Evolutionary conservation across 2,329 filamentous ascomycete species (phyloP), one percentile per base, ranked within the genome.

Genomic region (Seiridium cupressi): DNA sequence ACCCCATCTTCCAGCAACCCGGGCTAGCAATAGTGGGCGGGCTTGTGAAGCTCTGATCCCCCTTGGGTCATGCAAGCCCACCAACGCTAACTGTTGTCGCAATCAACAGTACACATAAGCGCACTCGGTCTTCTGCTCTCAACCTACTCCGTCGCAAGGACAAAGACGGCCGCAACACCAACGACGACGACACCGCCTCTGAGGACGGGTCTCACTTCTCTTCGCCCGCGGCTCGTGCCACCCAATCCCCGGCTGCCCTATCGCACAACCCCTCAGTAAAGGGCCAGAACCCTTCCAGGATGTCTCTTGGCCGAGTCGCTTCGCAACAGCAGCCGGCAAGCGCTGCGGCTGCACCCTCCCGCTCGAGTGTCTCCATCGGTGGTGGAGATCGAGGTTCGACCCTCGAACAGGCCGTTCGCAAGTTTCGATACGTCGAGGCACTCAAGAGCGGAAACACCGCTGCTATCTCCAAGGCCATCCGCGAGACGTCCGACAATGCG

Each of bases 401-500:
- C 32, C 90, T 99, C 61, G 93, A 99, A 72, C 93, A 97, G 75
- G 97, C 94, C 0, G 92, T 99, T 57, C 88, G 90, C 71, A 93
- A 96, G 66, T 99, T 99, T 76, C 89, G 93, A 66, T 87, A 97
- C 51, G 97, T 98, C 71, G 95, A 98, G 77, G 90, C 93, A 47
- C 80, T 99, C 65, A 87, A 94, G 65, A 95, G 86, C 73, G 95
- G 95, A 58, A 94, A 99, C 73, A 96, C 92, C 0, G 89, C 89
- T 11, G 91, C 91, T 44, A 97, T 99, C 68, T 92, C 91, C 36
- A 94, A 89, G 72, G 91, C 91, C 1, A 91, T 97, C 65, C 84
- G 89, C 62, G 90, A 93, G 62, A 85, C 84, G 46, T 75, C 79
- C 61, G 79, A 85, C 57, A 75, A 75, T 61, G 77, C 79, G 53